Base-by-base conservation (phyloP, 2,329 filamentous ascomycete genomes). In the Cercospora sp. region DNA sequence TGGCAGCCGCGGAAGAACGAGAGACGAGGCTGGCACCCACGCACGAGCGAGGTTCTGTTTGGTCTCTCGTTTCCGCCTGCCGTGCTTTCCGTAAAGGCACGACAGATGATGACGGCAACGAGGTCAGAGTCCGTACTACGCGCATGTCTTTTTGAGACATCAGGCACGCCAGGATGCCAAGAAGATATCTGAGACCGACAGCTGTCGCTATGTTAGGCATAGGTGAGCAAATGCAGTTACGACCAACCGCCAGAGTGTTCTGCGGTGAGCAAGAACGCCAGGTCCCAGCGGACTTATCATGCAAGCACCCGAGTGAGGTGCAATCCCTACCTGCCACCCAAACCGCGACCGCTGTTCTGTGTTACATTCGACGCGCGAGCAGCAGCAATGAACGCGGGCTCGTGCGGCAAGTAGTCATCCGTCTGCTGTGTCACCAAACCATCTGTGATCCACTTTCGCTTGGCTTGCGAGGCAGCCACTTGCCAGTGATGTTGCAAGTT, bases 391-490 rank as follows among this genome's bases (percentile, higher is more conserved):
- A 61, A 55, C 66, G 36, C 62, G 48, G 42, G 63, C 59, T 36
- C 57, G 63, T 65, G 48, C 57, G 58, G 59, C 59, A n/a, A 40
- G 36, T 42, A 55, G 66, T 42, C 58, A 63, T 16, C 66, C 63
- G 66, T 57, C 51, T 60, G 63, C 63, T 48, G 66, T 68, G 66
- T 28, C 59, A 68, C 66, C 51, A 51, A 61, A 68, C 63, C 30
- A 68, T 18, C n/a, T 40, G 3, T 31, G 30, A 58, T n/a, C 45
- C 57, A 57, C n/a, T 64, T 60, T 12, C 48, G 12, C 20, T 23
- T 66, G 26, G 26, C 55, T 10, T 18, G 48, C 23, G 48, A 53
- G 48, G 12, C 23, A 26, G 20, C 12, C 10, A 28, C 20, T 28
- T 13, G 48, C 18, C 5, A 7, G 48, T 53, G 48, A 53, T 9